Conservation (phyloP, 1,284 basidiomycete genomes). For the Earliella scabrosa region DNA sequence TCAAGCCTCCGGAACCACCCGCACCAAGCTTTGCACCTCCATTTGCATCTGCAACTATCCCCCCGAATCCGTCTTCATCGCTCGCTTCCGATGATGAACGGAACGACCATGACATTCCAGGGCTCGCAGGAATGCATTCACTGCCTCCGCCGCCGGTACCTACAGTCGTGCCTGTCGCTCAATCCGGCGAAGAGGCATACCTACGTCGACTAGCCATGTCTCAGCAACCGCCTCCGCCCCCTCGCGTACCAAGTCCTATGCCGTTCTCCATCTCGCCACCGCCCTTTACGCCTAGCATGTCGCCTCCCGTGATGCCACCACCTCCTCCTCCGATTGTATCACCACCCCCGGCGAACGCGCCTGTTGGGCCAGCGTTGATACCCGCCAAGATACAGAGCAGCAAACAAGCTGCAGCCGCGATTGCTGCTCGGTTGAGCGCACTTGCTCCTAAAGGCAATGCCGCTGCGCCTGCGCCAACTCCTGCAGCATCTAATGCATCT, state of each 20-base stretch:
- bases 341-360: constrained; percentile 23
- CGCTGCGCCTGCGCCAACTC: constrained; percentile 31
- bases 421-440: constrained; percentile 74
- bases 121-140: constrained; percentile 8
- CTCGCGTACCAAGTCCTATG: constrained; percentile 34
- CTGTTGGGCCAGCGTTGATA: constrained; percentile 35
- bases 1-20: constrained; percentile 22
- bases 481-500: constrained; percentile 24
- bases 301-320: constrained; percentile 42
- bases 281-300: constrained; percentile 65
- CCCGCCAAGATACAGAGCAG: constrained; percentile 56
- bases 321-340: too few species aligned
- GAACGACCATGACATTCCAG: constrained; percentile 36
- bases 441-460: constrained; percentile 48
- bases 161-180: constrained; percentile 32
- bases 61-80: constrained; percentile 3
- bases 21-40: constrained; percentile 24
- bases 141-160: constrained; percentile 18
- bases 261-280: constrained; percentile 22
- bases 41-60: not conserved
- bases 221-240: constrained; percentile 35
- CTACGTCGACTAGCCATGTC: constrained; percentile 65
- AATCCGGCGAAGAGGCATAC: constrained; percentile 76
- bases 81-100: constrained; percentile 27
- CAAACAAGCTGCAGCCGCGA: constrained; percentile 78